Percentiles rank a stretch among this genome's conserved stretches.
Evolutionary conservation across 495 filamentous ascomycete species (phyloP).

Genomic region (Penicillium bialowiezense): DNA sequence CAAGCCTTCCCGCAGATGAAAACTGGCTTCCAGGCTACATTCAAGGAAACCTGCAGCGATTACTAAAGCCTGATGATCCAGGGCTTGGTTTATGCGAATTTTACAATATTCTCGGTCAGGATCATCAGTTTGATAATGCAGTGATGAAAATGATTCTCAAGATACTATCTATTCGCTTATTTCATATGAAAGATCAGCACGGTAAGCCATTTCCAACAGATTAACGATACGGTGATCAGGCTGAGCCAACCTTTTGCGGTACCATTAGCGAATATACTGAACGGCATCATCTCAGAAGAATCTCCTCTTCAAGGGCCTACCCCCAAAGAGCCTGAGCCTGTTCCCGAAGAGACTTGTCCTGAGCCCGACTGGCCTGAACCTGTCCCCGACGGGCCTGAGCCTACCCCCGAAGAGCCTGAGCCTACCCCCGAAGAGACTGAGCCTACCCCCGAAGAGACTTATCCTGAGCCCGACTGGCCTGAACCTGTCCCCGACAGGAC

Average conservation of each 20-base stretch:
- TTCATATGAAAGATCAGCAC: conserved; percentile 7
- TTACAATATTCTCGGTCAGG: conserved; percentile 7
- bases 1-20: conserved; percentile 7
- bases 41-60: conserved; percentile 7
- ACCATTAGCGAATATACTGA: conserved; percentile 6
- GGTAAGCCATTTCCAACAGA: conserved; percentile 3
- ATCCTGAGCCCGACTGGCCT: conserved; percentile 3
- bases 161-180: conserved; percentile 11
- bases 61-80: background rate
- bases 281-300: too few relatives aligned
- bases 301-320: background rate
- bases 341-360: background rate
- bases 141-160: conserved; percentile 13
- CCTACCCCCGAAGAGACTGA: background rate
- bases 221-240: background rate
- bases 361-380: background rate
- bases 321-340: conserved; percentile 3
- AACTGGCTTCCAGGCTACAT: conserved; percentile 12
- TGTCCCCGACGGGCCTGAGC: conserved; percentile 5
- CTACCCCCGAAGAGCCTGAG: conserved; percentile 1
- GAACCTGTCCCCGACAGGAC: background rate
- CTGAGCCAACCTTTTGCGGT: background rate
- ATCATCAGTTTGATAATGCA: conserved; percentile 10
- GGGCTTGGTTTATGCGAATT: background rate
- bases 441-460: background rate